phyloP scores from a whole-genome alignment of 306 rosid genomes.

The Acmispon strigosus region DNA sequence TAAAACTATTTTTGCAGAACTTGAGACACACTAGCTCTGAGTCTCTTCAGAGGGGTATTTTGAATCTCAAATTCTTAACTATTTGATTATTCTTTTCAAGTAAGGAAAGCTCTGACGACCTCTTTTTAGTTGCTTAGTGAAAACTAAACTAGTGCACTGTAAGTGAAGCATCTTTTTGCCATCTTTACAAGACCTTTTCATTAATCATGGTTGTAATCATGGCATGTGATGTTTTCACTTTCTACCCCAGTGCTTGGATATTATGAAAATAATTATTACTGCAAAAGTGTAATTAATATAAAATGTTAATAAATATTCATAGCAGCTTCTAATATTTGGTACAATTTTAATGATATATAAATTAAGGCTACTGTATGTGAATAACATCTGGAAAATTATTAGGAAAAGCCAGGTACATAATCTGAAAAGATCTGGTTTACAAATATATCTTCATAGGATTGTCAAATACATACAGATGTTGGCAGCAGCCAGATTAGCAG shows the following conservation, averaged over 20 bases:
- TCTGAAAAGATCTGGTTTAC: neutral
- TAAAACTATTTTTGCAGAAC: constrained; percentile 53
- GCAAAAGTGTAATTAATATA: too few species aligned
- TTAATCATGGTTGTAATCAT: constrained; percentile 73
- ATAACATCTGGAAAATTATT: neutral
- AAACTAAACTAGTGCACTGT: constrained; percentile 22
- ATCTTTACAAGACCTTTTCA: constrained; percentile 35
- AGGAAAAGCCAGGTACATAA: neutral
- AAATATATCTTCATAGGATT: neutral
- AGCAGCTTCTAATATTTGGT: too few species aligned
- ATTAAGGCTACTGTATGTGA: neutral
- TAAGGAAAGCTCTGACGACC: constrained; percentile 60
- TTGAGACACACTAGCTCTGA: constrained; percentile 27
- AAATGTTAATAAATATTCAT: neutral
- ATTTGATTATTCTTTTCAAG: constrained; percentile 31
- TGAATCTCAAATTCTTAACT: constrained; percentile 30
- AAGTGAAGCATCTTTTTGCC: constrained; percentile 39
- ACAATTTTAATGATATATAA: too few species aligned
- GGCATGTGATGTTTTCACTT: constrained; percentile 33
- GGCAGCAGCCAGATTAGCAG: constrained; percentile 31
- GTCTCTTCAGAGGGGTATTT: constrained; percentile 35
- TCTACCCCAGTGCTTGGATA: constrained; percentile 15
- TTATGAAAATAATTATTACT: too few species aligned
- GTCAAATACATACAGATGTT: constrained; percentile 32
- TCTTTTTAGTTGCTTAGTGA: constrained; percentile 48